These are phyloP conservation scores for Penicillium concentricum DNA, from an alignment of 2,329 filamentous ascomycete genomes.

Conservation along the genomic window DNA sequence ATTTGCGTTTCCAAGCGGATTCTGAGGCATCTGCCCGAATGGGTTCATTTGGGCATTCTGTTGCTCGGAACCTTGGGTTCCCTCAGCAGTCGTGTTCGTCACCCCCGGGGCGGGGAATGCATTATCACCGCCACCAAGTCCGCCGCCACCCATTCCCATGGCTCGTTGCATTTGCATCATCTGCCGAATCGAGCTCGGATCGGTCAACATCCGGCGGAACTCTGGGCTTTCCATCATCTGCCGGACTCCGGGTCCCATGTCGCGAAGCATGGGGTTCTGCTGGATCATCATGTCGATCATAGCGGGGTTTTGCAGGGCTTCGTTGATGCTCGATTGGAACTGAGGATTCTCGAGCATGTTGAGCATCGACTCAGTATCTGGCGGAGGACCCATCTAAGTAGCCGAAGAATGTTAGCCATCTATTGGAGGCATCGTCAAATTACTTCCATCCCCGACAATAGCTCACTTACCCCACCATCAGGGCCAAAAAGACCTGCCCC, in stretches of 20 bases:
- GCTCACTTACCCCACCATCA: constrained; percentile 78
- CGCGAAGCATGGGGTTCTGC: constrained; percentile 77
- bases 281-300: constrained; percentile 95
- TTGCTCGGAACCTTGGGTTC: constrained; percentile 38
- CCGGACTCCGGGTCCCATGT: constrained; percentile 69
- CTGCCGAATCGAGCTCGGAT: constrained; percentile 78
- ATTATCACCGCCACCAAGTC: constrained; percentile 48
- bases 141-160: constrained; percentile 55
- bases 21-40: constrained; percentile 19
- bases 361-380: constrained; percentile 74
- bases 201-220: constrained; percentile 89
- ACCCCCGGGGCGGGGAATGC: constrained; percentile 87
- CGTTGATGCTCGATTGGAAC: constrained; percentile 83
- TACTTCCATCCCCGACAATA: not conserved
- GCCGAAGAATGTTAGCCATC: constrained; percentile 14
- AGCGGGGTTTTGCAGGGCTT: constrained; percentile 91
- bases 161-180: constrained; percentile 77
- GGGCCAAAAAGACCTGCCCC: constrained; percentile 87
- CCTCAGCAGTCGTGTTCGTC: constrained; percentile 77
- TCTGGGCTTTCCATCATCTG: constrained; percentile 85
- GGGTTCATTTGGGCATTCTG: constrained; percentile 30
- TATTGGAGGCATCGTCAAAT: not conserved
- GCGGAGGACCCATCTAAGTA: constrained; percentile 82
- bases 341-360: constrained; percentile 86
- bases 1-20: constrained; percentile 17